Conservation (phyloP, 495 filamentous ascomycete species). For the Penicillium canescens region DNA sequence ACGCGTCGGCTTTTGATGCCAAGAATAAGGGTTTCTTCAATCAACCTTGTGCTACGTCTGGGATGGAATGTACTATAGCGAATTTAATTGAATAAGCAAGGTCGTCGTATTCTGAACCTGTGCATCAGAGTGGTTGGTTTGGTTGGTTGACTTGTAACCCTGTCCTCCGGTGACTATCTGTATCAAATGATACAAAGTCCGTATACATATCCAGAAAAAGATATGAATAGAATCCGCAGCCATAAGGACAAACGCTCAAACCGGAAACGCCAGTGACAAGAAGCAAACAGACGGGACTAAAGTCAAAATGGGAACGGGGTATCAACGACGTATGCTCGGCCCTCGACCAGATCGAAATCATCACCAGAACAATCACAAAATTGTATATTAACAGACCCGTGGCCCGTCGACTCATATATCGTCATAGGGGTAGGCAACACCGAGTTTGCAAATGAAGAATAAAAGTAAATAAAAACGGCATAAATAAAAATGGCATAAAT, state of each 20-base stretch:
- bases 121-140: constrained; percentile 6
- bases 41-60: background rate
- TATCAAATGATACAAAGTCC: constrained; percentile 17
- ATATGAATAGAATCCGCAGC: background rate
- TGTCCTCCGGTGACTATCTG: constrained; percentile 12
- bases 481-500: constrained; percentile 23
- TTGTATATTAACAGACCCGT: constrained; percentile 18
- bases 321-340: constrained; percentile 45
- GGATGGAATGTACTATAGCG: background rate
- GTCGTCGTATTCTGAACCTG: constrained; percentile 22
- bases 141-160: constrained; percentile 11
- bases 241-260: background rate
- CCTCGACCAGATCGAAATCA: constrained; percentile 23
- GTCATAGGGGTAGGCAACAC: constrained; percentile 29
- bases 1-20: background rate
- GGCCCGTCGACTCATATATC: constrained; percentile 25
- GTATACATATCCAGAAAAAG: constrained; percentile 12
- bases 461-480: constrained; percentile 13
- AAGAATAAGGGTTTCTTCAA: background rate
- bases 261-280: constrained; percentile 8
- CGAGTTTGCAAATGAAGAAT: constrained; percentile 12
- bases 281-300: constrained; percentile 11
- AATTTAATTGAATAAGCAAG: constrained; percentile 2
- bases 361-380: constrained; percentile 12
- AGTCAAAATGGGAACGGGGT: constrained; percentile 29